These are phyloP conservation scores for Scutellaria galericulata DNA, from an alignment of 257 asterid species.

Conservation along the genomic window DNA sequence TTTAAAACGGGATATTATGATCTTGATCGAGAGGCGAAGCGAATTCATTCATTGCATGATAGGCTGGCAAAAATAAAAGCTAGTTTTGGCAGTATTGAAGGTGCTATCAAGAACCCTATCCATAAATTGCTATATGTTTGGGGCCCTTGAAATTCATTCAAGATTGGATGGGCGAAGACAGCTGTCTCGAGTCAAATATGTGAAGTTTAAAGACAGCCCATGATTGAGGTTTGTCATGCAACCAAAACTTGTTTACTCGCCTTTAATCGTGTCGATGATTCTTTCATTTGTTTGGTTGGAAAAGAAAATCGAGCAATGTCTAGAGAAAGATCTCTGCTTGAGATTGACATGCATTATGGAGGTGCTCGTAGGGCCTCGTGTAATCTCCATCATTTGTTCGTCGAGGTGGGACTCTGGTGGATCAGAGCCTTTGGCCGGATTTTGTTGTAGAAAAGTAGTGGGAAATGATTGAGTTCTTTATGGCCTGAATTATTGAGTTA, in stretches of 20 bases:
- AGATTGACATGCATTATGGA: constrained; percentile 45
- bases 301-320: constrained; percentile 16
- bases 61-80: constrained; percentile 45
- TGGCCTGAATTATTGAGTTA: constrained; percentile 54
- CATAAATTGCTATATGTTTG: constrained; percentile 32
- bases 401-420: constrained; percentile 36
- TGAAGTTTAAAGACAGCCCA: constrained; percentile 17
- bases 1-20: constrained; percentile 28
- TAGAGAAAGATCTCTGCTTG: constrained; percentile 31
- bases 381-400: constrained; percentile 38
- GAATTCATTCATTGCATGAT: constrained; percentile 42
- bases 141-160: constrained; percentile 28
- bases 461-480: constrained; percentile 42
- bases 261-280: constrained; percentile 32
- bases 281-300: constrained; percentile 29
- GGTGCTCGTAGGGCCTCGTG: constrained; percentile 47
- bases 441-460: constrained; percentile 36
- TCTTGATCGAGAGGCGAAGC: constrained; percentile 32
- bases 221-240: constrained; percentile 40
- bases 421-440: constrained; percentile 46
- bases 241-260: constrained; percentile 18
- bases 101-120: constrained; percentile 42
- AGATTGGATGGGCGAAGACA: constrained; percentile 30
- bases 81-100: constrained; percentile 37
- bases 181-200: constrained; percentile 34